Conservation (phyloP, 129 eudicot genomes). For the Chrysanthemum makinoi region DNA sequence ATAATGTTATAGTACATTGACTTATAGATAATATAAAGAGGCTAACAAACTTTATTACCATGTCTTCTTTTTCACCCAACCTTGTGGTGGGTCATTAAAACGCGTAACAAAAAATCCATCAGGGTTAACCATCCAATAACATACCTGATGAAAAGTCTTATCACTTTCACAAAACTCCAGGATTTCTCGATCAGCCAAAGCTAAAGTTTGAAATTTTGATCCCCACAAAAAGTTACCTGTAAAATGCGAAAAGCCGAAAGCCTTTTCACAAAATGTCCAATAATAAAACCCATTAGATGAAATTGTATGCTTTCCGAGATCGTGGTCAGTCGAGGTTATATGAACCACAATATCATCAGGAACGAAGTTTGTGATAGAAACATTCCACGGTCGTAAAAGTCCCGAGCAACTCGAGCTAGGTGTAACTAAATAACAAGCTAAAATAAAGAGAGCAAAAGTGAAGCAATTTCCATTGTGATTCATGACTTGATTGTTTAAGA, state of each 20-base stretch:
- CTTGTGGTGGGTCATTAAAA: too few relatives aligned
- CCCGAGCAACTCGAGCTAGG: neutral
- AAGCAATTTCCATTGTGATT: neutral
- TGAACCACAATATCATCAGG: conserved; percentile 10
- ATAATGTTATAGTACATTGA: too few relatives aligned
- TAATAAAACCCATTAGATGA: neutral
- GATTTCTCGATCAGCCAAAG: too few relatives aligned
- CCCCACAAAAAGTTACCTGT: neutral
- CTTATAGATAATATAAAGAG: too few relatives aligned
- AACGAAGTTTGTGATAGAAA: conserved; percentile 6
- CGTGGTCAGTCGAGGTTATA: conserved; percentile 17
- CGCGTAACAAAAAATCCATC: too few relatives aligned
- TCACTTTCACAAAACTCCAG: too few relatives aligned
- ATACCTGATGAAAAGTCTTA: too few relatives aligned
- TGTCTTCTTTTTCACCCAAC: too few relatives aligned
- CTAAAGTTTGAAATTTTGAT: too few relatives aligned
- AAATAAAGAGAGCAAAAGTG: neutral
- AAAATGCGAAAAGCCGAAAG: neutral
- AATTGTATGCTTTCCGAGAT: conserved; percentile 20
- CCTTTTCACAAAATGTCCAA: conserved; percentile 8
- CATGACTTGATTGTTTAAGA: neutral
- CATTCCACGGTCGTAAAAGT: neutral
- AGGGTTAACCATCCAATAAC: too few relatives aligned
- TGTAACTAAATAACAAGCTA: neutral
- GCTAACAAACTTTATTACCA: too few relatives aligned